Conservation (phyloP, 2,329 filamentous ascomycete genomes). For the Talaromyces funiculosus region DNA sequence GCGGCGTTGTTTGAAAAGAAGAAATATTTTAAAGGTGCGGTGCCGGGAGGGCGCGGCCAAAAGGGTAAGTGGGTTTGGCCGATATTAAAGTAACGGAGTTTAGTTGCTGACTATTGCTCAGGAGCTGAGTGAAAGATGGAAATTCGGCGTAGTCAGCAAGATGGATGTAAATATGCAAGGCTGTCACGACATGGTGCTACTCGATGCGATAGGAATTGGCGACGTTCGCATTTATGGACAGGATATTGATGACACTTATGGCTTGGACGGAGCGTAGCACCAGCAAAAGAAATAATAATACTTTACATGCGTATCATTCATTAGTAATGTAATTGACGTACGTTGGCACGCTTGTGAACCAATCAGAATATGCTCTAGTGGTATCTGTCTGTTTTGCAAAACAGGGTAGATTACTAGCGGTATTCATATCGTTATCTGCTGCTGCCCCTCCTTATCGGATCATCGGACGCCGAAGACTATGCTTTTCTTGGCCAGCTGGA, state of each 20-base stretch:
- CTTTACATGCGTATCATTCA: not conserved
- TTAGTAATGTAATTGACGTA: not conserved
- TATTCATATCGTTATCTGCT: conserved; percentile 6
- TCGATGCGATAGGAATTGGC: conserved; percentile 1
- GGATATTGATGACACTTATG: not conserved
- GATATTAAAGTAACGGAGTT: not conserved
- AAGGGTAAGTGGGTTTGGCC: conserved; percentile 3
- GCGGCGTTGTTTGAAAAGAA: not conserved
- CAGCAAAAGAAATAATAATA: conserved; percentile 1
- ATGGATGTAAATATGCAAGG: not conserved
- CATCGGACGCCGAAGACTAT: conserved; percentile 5
- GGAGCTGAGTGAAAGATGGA: not conserved
- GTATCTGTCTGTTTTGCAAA: not conserved
- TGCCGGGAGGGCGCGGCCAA: conserved; percentile 8
- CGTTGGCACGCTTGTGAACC: not conserved
- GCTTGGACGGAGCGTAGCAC: not conserved
- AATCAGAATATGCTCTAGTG: not conserved
- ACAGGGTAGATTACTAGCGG: not conserved
- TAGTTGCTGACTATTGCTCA: not conserved
- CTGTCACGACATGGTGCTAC: conserved; percentile 2
- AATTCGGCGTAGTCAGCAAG: not conserved
- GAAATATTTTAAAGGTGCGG: not conserved
- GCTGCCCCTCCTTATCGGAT: conserved; percentile 10
- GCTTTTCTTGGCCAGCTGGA: not conserved
- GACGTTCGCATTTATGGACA: not conserved